A percentile compares a stretch with the other conserved stretches of the same genome.
These are phyloP conservation scores for Achaetomium macrosporum DNA, from an alignment of 2,329 filamentous ascomycete genomes.

Conservation along the genomic window DNA sequence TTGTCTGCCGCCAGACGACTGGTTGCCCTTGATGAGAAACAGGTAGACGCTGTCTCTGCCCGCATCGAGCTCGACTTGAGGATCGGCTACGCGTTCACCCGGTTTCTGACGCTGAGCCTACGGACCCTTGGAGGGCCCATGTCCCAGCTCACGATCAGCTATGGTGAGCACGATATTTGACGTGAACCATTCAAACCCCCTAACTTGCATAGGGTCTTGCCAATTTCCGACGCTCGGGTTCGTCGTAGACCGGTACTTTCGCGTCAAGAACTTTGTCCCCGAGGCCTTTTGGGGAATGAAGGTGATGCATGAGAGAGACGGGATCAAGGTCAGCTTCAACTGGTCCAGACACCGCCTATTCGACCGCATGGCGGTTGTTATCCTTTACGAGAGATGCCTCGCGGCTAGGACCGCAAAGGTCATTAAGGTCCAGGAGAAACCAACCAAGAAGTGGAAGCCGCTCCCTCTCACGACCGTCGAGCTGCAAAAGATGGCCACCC, in stretches of 20 bases:
- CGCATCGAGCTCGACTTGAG: slow-evolving; percentile 89
- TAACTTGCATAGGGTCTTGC: slow-evolving; percentile 60
- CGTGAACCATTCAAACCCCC: neutral
- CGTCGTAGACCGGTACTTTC: slow-evolving; percentile 91
- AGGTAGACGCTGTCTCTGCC: slow-evolving; percentile 80
- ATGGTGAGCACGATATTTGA: slow-evolving; percentile 51
- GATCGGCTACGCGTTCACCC: slow-evolving; percentile 87
- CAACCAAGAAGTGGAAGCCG: slow-evolving; percentile 90
- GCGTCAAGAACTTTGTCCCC: slow-evolving; percentile 87
- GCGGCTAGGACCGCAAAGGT: slow-evolving; percentile 70
- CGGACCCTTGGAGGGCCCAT: slow-evolving; percentile 64
- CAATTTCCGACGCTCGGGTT: slow-evolving; percentile 97
- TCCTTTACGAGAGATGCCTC: slow-evolving; percentile 83
- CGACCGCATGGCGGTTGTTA: slow-evolving; percentile 71
- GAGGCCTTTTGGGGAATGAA: slow-evolving; percentile 93
- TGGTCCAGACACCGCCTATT: slow-evolving; percentile 83
- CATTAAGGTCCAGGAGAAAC: slow-evolving; percentile 80
- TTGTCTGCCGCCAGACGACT: slow-evolving; percentile 74
- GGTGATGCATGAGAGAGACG: slow-evolving; percentile 69
- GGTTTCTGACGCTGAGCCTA: slow-evolving; percentile 77
- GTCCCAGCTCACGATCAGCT: slow-evolving; percentile 65
- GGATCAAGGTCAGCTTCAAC: slow-evolving; percentile 72
- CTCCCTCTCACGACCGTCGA: slow-evolving; percentile 93
- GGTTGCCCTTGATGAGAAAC: slow-evolving; percentile 71
- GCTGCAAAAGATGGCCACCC: slow-evolving; percentile 89